Evolutionary conservation across 2,329 filamentous ascomycete genomes (phyloP).

Genomic region (Zelopaecilomyces penicillatus): DNA sequence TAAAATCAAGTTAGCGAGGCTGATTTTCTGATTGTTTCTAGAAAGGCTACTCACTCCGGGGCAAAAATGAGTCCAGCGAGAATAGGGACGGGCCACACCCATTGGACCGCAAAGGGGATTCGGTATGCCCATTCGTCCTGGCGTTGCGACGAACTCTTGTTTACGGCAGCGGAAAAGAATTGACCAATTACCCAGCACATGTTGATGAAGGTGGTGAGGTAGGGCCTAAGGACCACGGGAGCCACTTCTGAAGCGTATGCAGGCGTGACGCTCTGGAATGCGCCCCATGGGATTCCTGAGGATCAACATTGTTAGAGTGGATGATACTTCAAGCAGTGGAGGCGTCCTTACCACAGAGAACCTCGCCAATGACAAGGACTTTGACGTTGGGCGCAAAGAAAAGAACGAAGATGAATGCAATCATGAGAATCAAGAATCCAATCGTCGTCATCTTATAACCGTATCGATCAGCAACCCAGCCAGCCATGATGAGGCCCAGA

Average conservation of each 20-base stretch:
- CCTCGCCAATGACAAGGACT: slow-evolving; percentile 32
- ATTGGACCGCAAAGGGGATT: slow-evolving; percentile 40
- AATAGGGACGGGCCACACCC: slow-evolving; percentile 38
- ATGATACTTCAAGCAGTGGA: too few species aligned
- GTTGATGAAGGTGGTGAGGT: slow-evolving; percentile 38
- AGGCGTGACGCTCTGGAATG: slow-evolving; percentile 35
- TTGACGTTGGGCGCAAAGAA: slow-evolving; percentile 34
- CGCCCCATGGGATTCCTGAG: slow-evolving; percentile 31
- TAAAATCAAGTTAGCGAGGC: neutral
- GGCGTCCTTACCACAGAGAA: slow-evolving; percentile 29
- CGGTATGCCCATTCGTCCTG: slow-evolving; percentile 35
- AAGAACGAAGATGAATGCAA: slow-evolving; percentile 35
- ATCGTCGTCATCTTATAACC: slow-evolving; percentile 38
- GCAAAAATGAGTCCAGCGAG: slow-evolving; percentile 31
- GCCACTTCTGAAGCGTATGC: slow-evolving; percentile 39
- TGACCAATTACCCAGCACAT: slow-evolving; percentile 41
- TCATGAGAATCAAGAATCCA: slow-evolving; percentile 17
- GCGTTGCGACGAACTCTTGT: slow-evolving; percentile 19
- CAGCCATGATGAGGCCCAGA: slow-evolving; percentile 39
- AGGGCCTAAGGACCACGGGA: slow-evolving; percentile 31
- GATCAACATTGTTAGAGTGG: too few species aligned
- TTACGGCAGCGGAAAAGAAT: slow-evolving; percentile 29
- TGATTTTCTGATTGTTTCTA: too few species aligned
- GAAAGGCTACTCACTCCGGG: slow-evolving; percentile 27
- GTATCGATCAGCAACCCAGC: slow-evolving; percentile 33